phyloP scores from a whole-genome alignment of 192 early-diverging fungal genomes.

The Rhizoclosmatium globosum region DNA sequence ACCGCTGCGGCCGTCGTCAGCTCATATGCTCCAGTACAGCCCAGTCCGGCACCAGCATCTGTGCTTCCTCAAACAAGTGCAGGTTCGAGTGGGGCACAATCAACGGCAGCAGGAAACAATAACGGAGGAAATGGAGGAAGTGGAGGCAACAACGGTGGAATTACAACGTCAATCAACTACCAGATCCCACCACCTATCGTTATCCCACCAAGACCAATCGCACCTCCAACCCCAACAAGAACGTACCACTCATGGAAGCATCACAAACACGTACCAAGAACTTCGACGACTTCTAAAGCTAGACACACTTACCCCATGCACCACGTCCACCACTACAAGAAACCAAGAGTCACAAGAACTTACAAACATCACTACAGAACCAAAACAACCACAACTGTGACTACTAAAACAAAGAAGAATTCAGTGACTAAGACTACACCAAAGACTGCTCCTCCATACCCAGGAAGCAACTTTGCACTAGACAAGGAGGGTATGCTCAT shows the following conservation, averaged over 20 bases:
- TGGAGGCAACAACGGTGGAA: not conserved
- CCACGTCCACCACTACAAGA: conserved; percentile 15
- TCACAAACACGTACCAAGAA: not conserved
- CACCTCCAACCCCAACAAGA: not conserved
- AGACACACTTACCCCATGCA: not conserved
- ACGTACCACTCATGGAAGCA: conserved; percentile 34
- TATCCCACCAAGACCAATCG: not conserved
- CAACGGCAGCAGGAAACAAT: not conserved
- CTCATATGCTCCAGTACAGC: not conserved
- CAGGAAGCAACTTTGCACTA: conserved; percentile 6
- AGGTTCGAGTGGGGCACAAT: too few relatives aligned
- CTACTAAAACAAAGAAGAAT: not conserved
- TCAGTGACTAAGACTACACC: not conserved
- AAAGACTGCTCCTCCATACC: not conserved
- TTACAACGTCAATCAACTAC: not conserved
- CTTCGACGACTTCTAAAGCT: not conserved
- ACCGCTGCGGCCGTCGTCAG: not conserved
- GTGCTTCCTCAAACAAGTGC: not conserved
- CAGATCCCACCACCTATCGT: not conserved
- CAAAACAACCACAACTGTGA: not conserved
- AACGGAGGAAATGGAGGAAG: not conserved
- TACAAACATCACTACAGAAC: conserved; percentile 26
- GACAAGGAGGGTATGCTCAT: conserved; percentile 16
- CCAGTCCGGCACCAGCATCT: not conserved
- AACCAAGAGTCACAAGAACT: conserved; percentile 3